A percentile compares a stretch with the other conserved stretches of the same genome.
These are phyloP conservation scores for Vitis labrusca DNA, from an alignment of 164 flowering plant genomes.

Conservation along the genomic window DNA sequence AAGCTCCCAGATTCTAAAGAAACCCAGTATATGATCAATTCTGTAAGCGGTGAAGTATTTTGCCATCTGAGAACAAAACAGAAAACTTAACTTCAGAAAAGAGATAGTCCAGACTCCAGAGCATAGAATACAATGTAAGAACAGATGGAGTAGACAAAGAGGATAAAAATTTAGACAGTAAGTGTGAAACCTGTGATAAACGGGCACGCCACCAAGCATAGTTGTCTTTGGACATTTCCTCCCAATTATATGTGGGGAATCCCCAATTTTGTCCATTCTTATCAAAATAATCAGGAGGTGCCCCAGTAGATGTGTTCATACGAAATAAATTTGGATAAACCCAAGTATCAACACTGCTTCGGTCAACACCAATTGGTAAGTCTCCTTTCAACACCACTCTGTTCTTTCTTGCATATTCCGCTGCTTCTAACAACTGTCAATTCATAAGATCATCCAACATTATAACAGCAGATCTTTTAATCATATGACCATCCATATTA, in stretches of 20 bases:
- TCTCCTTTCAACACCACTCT: slow-evolving; percentile 93
- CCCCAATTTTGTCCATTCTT: slow-evolving; percentile 99
- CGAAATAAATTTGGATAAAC: slow-evolving; percentile 88
- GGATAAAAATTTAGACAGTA: not conserved
- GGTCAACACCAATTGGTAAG: slow-evolving; percentile 92
- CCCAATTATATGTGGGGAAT: slow-evolving; percentile 96
- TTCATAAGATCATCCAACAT: slow-evolving; percentile 2
- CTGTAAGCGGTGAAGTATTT: slow-evolving; percentile 96
- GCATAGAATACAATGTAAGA: too few species aligned
- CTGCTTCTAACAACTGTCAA: slow-evolving; percentile 77
- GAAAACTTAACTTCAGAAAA: not conserved
- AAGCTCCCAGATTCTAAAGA: slow-evolving; percentile 99
- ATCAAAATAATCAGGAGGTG: slow-evolving; percentile 95
- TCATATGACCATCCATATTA: not conserved
- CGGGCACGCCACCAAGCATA: slow-evolving; percentile 99
- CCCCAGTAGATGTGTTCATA: slow-evolving; percentile 95
- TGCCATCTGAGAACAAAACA: slow-evolving; percentile 61
- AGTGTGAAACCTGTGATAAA: slow-evolving; percentile 64
- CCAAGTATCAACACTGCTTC: slow-evolving; percentile 98
- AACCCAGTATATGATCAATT: slow-evolving; percentile 94
- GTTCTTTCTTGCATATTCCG: slow-evolving; percentile 82
- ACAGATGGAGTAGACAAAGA: too few species aligned
- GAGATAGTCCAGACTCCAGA: too few species aligned
- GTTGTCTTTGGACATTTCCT: slow-evolving; percentile 96
- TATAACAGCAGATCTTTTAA: not conserved